Percentiles rank a stretch among this genome's conserved stretches.
Evolutionary conservation across 768 basidiomycete species (phyloP).

Genomic region (Gyrodon lividus): DNA sequence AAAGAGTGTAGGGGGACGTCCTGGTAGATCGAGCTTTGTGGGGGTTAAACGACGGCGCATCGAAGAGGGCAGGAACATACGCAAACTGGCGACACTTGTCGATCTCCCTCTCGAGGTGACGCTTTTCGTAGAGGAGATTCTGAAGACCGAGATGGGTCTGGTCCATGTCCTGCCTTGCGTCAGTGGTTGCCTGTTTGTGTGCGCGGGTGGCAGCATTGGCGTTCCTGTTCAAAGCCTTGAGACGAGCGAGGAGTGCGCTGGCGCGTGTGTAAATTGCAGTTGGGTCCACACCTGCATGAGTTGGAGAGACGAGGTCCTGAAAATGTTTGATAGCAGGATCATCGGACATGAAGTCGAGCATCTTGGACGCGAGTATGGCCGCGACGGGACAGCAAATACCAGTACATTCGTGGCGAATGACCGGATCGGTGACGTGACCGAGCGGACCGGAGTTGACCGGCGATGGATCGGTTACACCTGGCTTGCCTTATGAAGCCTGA

Average conservation of each 20-base stretch:
- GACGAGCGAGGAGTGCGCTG: conserved; percentile 72
- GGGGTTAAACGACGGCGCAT: neutral
- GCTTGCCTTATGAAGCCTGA: neutral
- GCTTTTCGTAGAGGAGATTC: conserved; percentile 85
- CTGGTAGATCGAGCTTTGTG: conserved; percentile 78
- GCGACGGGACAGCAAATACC: too few species aligned
- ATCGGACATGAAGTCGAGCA: conserved; percentile 28
- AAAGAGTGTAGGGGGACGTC: conserved; percentile 74
- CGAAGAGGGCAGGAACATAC: conserved; percentile 43
- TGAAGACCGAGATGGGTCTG: conserved; percentile 83
- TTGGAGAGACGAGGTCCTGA: conserved; percentile 57
- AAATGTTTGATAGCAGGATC: conserved; percentile 61
- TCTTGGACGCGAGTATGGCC: too few species aligned
- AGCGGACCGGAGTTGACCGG: conserved; percentile 6
- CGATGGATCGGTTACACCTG: conserved; percentile 1
- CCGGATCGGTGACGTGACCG: neutral
- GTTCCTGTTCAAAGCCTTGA: conserved; percentile 76
- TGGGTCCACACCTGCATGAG: conserved; percentile 44
- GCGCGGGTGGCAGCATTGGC: conserved; percentile 69
- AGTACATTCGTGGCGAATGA: too few species aligned
- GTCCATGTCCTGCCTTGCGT: conserved; percentile 86
- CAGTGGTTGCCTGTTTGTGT: conserved; percentile 69
- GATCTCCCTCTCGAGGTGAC: conserved; percentile 88
- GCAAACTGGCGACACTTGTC: conserved; percentile 91
- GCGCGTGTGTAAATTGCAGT: conserved; percentile 59